phyloP scores from a whole-genome alignment of 2,329 filamentous ascomycete genomes.

The Corinectria fuckeliana region DNA sequence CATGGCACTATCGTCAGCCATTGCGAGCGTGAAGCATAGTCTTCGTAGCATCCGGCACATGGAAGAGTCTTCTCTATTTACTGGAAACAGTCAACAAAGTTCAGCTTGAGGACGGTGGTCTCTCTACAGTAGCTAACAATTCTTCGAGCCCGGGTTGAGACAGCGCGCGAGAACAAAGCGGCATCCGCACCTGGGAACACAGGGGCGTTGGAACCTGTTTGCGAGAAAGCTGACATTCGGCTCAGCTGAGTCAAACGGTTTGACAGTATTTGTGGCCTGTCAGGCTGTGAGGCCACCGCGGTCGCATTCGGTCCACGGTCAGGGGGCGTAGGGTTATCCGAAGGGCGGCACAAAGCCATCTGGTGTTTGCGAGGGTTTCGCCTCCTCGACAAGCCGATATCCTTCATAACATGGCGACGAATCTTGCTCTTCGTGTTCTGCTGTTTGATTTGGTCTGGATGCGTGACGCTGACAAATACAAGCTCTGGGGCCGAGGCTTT shows the following conservation, averaged over 20 bases:
- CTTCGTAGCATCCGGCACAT: not conserved
- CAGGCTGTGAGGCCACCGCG: not conserved
- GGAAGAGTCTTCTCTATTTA: not conserved
- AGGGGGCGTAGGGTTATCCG: not conserved
- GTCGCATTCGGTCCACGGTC: not conserved
- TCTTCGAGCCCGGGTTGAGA: not conserved
- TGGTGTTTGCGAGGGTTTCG: not conserved
- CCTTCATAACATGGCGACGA: conserved; percentile 21
- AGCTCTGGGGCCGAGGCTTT: not conserved
- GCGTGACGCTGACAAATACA: conserved; percentile 17
- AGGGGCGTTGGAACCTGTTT: not conserved
- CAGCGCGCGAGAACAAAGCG: not conserved
- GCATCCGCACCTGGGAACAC: not conserved
- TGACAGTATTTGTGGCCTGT: not conserved
- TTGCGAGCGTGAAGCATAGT: not conserved
- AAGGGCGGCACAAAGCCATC: not conserved
- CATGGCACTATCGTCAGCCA: not conserved
- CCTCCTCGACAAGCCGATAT: conserved; percentile 1
- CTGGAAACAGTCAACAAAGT: not conserved
- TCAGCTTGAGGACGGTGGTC: not conserved
- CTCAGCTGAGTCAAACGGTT: not conserved
- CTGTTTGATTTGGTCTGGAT: conserved; percentile 10
- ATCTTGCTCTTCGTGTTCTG: conserved; percentile 7
- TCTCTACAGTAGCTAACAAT: not conserved
- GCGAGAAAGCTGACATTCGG: not conserved